A percentile compares a stretch with the other conserved stretches of the same genome.
Evolutionary conservation across 768 basidiomycete genomes (phyloP).

Genomic region (Hirschioporus abietinus): DNA sequence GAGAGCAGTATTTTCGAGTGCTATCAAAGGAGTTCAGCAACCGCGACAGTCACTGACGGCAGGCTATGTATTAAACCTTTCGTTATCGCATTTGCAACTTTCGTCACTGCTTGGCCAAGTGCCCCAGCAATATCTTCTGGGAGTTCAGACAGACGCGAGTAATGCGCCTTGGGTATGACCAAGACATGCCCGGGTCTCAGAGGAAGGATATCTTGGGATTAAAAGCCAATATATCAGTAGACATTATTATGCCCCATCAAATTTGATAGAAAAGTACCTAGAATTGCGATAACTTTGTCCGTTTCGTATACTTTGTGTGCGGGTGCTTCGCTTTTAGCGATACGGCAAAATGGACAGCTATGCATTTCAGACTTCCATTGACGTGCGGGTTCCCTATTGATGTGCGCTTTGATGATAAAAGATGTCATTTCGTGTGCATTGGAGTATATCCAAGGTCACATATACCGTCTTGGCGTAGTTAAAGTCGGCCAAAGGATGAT

Average conservation of each 20-base stretch:
- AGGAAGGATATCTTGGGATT: conserved; percentile 64
- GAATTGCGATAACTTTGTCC: conserved; percentile 57
- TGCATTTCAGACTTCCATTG: conserved; percentile 43
- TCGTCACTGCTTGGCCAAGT: conserved; percentile 52
- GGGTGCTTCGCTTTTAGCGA: conserved; percentile 44
- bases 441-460: conserved; percentile 24
- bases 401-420: conserved; percentile 64
- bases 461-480: conserved; percentile 37
- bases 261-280: conserved; percentile 39
- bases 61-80: conserved; percentile 34
- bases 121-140: conserved; percentile 55
- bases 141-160: conserved; percentile 58
- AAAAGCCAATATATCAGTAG: not conserved
- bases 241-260: too few relatives aligned
- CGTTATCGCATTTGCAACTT: conserved; percentile 57
- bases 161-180: conserved; percentile 64
- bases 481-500: too few relatives aligned
- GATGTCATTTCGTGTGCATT: conserved; percentile 66
- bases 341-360: conserved; percentile 61
- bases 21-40: conserved; percentile 26
- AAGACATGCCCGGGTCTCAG: conserved; percentile 63
- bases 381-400: conserved; percentile 37
- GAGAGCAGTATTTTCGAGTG: conserved; percentile 57
- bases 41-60: not conserved
- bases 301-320: conserved; percentile 54